Evolutionary conservation across 225 moss, liverwort and hornwort genomes (phyloP).

Genomic region (Anthoceros angustus): DNA sequence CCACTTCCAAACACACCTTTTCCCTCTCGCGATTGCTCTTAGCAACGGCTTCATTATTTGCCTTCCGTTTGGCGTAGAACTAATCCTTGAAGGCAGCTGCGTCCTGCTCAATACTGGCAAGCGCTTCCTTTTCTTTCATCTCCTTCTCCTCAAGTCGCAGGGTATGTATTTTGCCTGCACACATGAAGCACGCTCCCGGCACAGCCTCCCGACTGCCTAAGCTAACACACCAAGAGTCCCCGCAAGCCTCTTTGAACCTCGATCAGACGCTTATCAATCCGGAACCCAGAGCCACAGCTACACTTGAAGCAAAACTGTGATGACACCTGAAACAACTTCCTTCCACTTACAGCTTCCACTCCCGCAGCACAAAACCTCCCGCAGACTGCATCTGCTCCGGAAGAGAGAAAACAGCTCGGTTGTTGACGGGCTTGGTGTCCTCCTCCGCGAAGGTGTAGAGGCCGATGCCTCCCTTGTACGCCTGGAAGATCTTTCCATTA

Average conservation of each 20-base stretch:
- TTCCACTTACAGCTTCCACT: constrained; percentile 59
- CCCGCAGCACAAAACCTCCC: constrained; percentile 64
- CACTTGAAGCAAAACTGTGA: neutral
- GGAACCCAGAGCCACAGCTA: neutral
- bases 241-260: neutral
- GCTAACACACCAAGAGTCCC: neutral
- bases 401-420: constrained; percentile 59
- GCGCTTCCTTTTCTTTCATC: constrained; percentile 51
- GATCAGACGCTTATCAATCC: no score
- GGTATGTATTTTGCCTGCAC: constrained; percentile 48
- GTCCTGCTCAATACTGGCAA: constrained; percentile 52
- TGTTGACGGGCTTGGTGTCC: constrained; percentile 16
- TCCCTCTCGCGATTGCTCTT: constrained; percentile 80
- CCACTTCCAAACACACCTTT: constrained; percentile 25
- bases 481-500: constrained; percentile 36
- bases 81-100: constrained; percentile 60
- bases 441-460: constrained; percentile 39
- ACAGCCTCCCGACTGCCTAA: no score
- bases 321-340: neutral
- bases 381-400: constrained; percentile 70
- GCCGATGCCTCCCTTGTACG: constrained; percentile 42
- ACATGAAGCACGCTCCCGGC: neutral
- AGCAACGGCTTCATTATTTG: constrained; percentile 44
- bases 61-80: constrained; percentile 35
- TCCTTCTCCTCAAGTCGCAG: constrained; percentile 73